Conservation (phyloP, 2,329 filamentous ascomycete genomes). For the Sordariomycetes sp. region DNA sequence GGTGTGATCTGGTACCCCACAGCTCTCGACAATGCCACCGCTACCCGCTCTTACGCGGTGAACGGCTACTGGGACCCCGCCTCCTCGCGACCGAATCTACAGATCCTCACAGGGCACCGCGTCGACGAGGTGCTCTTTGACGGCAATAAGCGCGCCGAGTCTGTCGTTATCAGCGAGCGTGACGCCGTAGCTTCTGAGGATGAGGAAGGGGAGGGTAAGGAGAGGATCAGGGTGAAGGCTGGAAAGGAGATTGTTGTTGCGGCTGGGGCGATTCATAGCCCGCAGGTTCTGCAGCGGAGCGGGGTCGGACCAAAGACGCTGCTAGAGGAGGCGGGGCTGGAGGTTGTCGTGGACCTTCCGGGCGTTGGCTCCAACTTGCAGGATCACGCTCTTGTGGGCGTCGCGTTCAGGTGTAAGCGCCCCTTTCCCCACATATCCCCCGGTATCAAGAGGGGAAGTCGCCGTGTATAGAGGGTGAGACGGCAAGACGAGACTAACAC, state of each 20-base stretch:
- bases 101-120: slow-evolving; percentile 21
- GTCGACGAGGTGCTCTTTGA: slow-evolving; percentile 21
- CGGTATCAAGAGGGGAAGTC: background rate
- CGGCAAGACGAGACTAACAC: background rate
- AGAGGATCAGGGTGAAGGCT: slow-evolving; percentile 12
- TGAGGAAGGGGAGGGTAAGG: background rate
- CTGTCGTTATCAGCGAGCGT: background rate
- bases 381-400: slow-evolving; percentile 24
- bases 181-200: slow-evolving; percentile 1
- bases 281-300: slow-evolving; percentile 38
- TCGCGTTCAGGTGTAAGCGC: slow-evolving; percentile 1
- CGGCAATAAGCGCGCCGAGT: slow-evolving; percentile 15
- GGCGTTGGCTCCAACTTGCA: slow-evolving; percentile 41
- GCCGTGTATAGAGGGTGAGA: background rate
- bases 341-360: slow-evolving; percentile 29
- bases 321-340: slow-evolving; percentile 31
- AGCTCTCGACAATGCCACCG: slow-evolving; percentile 3
- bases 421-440: no score
- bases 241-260: slow-evolving; percentile 33
- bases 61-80: slow-evolving; percentile 5
- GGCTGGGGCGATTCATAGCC: slow-evolving; percentile 38
- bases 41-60: slow-evolving; percentile 4
- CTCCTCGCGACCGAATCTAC: background rate
- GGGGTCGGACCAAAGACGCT: slow-evolving; percentile 29
- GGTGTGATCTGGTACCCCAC: slow-evolving; percentile 6